phyloP scores from a whole-genome alignment of 345 rosid species.

The Triadica sebifera region DNA sequence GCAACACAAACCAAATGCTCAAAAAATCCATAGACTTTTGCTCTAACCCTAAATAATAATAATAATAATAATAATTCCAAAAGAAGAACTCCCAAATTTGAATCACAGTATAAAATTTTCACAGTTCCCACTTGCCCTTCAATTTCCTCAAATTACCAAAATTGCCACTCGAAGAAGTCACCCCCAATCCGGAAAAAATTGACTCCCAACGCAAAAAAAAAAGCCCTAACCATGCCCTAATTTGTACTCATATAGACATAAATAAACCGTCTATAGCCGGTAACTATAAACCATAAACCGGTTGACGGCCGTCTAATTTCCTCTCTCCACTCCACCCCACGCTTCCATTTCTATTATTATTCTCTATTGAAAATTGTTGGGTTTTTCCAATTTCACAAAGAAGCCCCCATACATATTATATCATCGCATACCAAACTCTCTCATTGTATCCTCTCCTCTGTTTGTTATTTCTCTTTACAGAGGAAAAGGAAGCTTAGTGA shows the following conservation, averaged over 20 bases:
- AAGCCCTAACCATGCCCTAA: constrained; percentile 28
- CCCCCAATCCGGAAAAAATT: not conserved
- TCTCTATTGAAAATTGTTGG: too few species aligned
- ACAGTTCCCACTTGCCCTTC: not conserved
- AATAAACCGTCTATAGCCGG: constrained; percentile 51
- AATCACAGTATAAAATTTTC: not conserved
- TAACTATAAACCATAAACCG: constrained; percentile 39
- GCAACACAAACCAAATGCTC: not conserved
- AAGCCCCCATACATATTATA: not conserved
- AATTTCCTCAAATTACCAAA: not conserved
- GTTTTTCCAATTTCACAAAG: too few species aligned
- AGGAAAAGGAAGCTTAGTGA: not conserved
- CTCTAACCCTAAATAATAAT: not conserved
- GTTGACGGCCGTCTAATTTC: constrained; percentile 35
- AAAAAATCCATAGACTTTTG: not conserved
- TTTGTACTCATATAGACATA: not conserved
- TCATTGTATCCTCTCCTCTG: not conserved
- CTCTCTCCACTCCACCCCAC: constrained; percentile 18
- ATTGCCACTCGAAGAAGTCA: not conserved
- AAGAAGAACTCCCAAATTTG: not conserved
- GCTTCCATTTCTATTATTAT: not conserved
- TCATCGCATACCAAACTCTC: not conserved
- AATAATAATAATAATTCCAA: not conserved
- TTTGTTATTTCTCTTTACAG: not conserved
- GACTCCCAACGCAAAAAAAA: not conserved